A percentile compares a stretch with the other conserved stretches of the same genome.
phyloP scores from a whole-genome alignment of 2,329 filamentous ascomycete species.

The Fusarium nodosum region DNA sequence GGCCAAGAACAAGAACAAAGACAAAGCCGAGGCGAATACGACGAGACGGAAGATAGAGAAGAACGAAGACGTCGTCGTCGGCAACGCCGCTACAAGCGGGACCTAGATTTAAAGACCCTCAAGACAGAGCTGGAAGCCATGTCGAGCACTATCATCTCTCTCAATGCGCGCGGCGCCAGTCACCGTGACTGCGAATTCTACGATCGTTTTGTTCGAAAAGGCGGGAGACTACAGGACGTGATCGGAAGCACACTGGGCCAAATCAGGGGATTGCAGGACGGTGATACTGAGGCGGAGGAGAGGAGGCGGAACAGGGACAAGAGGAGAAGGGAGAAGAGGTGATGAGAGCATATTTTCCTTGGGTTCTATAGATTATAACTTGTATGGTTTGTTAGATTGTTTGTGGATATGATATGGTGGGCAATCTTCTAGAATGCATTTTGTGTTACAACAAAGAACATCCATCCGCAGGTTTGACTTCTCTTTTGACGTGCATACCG shows the following conservation, averaged over 20 bases:
- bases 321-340: conserved; percentile 19
- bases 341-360: conserved; percentile 9
- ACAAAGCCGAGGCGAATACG: neutral
- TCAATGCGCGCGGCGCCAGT: conserved; percentile 42
- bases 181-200: conserved; percentile 49
- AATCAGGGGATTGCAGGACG: conserved; percentile 41
- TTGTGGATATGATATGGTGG: conserved; percentile 4
- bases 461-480: neutral
- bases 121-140: conserved; percentile 47
- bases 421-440: conserved; percentile 30
- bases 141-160: conserved; percentile 48
- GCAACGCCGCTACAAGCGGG: conserved; percentile 34
- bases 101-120: conserved; percentile 43
- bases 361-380: neutral
- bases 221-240: conserved; percentile 45
- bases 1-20: neutral
- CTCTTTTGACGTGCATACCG: neutral
- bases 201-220: conserved; percentile 46
- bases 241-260: conserved; percentile 47
- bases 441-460: conserved; percentile 25
- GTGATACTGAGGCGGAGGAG: conserved; percentile 22
- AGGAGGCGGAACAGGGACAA: conserved; percentile 30
- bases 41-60: conserved; percentile 28
- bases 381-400: conserved; percentile 1
- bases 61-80: conserved; percentile 40